Conservation (phyloP, 2,329 filamentous ascomycete genomes). For the Scedosporium aurantiacum region DNA sequence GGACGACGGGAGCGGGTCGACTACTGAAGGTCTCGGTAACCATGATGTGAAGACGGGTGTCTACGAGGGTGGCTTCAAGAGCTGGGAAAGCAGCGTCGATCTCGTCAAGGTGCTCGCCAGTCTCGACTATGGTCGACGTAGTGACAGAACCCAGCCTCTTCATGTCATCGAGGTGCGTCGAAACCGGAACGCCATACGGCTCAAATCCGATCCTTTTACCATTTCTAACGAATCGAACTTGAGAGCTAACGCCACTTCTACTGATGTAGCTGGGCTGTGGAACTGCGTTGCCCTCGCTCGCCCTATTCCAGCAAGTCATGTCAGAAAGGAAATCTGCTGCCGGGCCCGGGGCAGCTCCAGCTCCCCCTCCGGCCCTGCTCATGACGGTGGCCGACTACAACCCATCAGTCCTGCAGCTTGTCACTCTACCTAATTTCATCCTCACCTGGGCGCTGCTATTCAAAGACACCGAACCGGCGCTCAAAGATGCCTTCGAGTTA, state of each 20-base stretch:
- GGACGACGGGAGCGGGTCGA: slow-evolving; percentile 34
- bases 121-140: slow-evolving; percentile 20
- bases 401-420: slow-evolving; percentile 62
- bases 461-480: slow-evolving; percentile 22
- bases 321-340: slow-evolving; percentile 16
- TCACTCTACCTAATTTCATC: slow-evolving; percentile 69
- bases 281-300: slow-evolving; percentile 61
- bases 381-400: slow-evolving; percentile 73
- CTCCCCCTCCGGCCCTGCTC: slow-evolving; percentile 27
- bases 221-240: background rate
- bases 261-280: slow-evolving; percentile 60
- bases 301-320: slow-evolving; percentile 54
- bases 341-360: slow-evolving; percentile 7
- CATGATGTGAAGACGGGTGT: slow-evolving; percentile 72
- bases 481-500: slow-evolving; percentile 34
- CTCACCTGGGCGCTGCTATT: slow-evolving; percentile 52
- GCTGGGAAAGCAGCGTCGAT: slow-evolving; percentile 78
- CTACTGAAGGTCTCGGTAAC: slow-evolving; percentile 44
- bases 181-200: background rate
- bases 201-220: background rate
- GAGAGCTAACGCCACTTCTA: slow-evolving; percentile 10
- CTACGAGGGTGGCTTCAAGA: slow-evolving; percentile 83
- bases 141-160: background rate
- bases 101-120: slow-evolving; percentile 56
- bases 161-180: slow-evolving; percentile 5